Evolutionary conservation across 371 early-diverging fungal species (phyloP), one percentile per base, ranked within the genome.

Genomic region (Mucor irregularis): DNA sequence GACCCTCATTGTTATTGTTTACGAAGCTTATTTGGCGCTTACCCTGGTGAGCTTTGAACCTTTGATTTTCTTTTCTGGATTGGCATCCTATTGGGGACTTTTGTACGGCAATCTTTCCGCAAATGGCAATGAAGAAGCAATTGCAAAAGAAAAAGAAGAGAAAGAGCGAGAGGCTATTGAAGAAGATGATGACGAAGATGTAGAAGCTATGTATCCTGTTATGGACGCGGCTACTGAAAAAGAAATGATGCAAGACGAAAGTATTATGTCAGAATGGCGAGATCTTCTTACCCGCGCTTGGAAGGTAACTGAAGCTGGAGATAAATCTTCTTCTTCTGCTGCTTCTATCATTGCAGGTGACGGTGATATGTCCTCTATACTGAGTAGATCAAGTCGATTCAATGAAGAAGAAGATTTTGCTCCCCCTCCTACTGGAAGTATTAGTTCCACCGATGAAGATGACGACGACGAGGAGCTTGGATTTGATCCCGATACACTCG

Each of bases 251-350:
- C 45, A 62, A 11, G 71, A 74, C 33, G 55, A 66, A 43, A 37
- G 46, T 4, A 56, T 68, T 22, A 71, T 72, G 72, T 58, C 62
- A 13, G 68, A 71, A 49, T 74, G 74, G 74, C 53, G 60, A 30
- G 54, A 64, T 39, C 31, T 75, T 13, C 26, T 75, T 11, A 67
- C 67, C 9, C 60, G 73, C 37, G 51, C 70, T 16, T 76, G 73
- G 73, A 64, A 65, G 25, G 19, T 29, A 21, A 64, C 30, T 28
- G 49, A 46, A 16, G 42, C 47, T 16, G 37, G 37, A 10, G 42
- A 38, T 25, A 28, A 49, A 5, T 35, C 42, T 22, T 43, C 49
- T 13, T 31, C 40, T 2, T 31, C 31, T 2, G 28, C 40, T 4
- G 40, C 53, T 2, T 14, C 43, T 13, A 30, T 28, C 19, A 29